Conservation (phyloP, 2,329 filamentous ascomycete species). For the Pestalotiopsis sp. region DNA sequence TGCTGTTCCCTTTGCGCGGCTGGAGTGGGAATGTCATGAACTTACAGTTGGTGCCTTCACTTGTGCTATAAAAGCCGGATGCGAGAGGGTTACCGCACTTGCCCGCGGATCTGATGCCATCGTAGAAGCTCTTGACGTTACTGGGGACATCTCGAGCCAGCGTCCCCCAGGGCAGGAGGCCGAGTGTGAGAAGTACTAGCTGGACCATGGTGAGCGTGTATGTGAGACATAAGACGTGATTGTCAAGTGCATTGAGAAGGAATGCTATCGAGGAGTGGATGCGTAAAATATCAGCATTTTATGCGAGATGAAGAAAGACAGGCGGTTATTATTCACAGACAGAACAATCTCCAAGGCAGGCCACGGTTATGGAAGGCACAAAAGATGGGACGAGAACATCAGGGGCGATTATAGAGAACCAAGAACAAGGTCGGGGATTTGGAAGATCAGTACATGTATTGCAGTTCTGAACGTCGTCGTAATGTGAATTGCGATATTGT, state of each 20-base stretch:
- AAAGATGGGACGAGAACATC: background rate
- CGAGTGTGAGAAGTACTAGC: background rate
- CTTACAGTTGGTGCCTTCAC: conserved; percentile 5
- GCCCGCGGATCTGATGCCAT: conserved; percentile 29
- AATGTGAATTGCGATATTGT: background rate
- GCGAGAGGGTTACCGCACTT: conserved; percentile 32
- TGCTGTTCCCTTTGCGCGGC: background rate
- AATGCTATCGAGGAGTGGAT: background rate
- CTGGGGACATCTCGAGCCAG: conserved; percentile 20
- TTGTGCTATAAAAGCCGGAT: conserved; percentile 33
- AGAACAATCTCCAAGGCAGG: background rate
- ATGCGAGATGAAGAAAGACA: background rate
- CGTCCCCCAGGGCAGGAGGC: background rate
- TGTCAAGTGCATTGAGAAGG: background rate
- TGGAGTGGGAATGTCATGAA: background rate
- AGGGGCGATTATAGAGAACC: background rate
- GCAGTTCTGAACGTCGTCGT: background rate
- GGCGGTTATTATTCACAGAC: background rate
- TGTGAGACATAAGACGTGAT: background rate
- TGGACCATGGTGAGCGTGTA: background rate
- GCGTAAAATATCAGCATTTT: background rate
- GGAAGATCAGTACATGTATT: background rate
- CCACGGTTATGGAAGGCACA: background rate
- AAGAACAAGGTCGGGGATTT: background rate
- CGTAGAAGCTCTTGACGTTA: conserved; percentile 32